Evolutionary conservation across 768 basidiomycete genomes (phyloP).

Genomic region (Mycena capillaripes): DNA sequence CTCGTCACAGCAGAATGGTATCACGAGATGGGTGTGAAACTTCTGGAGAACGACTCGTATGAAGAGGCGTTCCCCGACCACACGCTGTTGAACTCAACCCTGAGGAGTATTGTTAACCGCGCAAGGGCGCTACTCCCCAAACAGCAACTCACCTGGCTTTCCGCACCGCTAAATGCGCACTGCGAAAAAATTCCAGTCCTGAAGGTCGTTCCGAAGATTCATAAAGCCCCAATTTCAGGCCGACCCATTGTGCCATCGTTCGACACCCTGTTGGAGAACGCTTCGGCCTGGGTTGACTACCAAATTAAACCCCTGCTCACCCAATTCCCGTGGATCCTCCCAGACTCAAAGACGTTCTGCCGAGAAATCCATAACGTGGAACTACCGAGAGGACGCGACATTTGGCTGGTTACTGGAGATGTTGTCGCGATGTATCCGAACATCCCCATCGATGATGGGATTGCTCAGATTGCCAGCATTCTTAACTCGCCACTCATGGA

Average conservation of each 20-base stretch:
- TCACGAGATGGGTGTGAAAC: slow-evolving; percentile 13
- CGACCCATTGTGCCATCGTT: not conserved
- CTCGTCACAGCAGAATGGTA: slow-evolving; percentile 31
- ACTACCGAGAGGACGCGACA: not conserved
- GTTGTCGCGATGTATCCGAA: slow-evolving; percentile 1
- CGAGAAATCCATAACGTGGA: slow-evolving; percentile 19
- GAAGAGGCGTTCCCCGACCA: not conserved
- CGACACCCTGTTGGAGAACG: not conserved
- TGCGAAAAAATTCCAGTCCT: not conserved
- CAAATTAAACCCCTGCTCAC: slow-evolving; percentile 24
- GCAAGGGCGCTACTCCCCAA: slow-evolving; percentile 3
- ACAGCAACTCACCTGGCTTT: slow-evolving; percentile 11
- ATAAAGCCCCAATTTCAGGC: not conserved
- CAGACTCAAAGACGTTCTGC: slow-evolving; percentile 27
- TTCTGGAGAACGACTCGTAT: slow-evolving; percentile 20
- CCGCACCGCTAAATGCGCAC: not conserved
- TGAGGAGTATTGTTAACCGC: not conserved
- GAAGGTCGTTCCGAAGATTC: not conserved
- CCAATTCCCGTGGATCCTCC: not conserved
- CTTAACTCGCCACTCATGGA: slow-evolving; percentile 3
- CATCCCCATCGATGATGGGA: slow-evolving; percentile 40
- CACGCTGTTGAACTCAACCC: not conserved
- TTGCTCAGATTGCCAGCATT: slow-evolving; percentile 19
- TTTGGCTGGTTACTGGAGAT: not conserved
- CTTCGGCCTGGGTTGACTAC: slow-evolving; percentile 27